Evolutionary conservation across 768 basidiomycete genomes (phyloP).

Genomic region (Phaeotremella skinneri): DNA sequence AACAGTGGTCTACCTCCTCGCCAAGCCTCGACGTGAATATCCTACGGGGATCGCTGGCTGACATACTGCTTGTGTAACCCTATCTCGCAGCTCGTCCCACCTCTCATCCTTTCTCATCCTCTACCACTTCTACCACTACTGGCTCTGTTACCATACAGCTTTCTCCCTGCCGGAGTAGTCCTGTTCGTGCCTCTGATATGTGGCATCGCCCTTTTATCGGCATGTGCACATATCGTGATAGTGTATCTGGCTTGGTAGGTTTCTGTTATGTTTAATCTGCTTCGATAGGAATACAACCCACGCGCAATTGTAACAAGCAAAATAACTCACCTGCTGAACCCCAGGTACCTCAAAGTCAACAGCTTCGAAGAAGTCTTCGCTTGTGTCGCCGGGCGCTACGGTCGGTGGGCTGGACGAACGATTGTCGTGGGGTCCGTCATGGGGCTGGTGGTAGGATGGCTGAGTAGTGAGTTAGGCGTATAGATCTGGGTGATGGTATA

Average conservation of each 20-base stretch:
- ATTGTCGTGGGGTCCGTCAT: conserved; percentile 33
- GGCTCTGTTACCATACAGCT: conserved; percentile 43
- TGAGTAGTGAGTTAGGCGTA: conserved; percentile 46
- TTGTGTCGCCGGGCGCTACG: conserved; percentile 32
- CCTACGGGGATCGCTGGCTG: background rate
- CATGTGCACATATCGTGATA: conserved; percentile 49
- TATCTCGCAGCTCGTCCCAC: conserved; percentile 43
- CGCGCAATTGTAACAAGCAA: background rate
- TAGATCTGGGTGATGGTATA: background rate
- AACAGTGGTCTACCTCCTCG: no score
- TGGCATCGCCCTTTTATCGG: conserved; percentile 38
- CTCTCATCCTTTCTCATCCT: conserved; percentile 47
- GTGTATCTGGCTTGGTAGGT: conserved; percentile 48
- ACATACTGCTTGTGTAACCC: background rate
- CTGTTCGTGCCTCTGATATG: conserved; percentile 48
- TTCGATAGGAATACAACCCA: background rate
- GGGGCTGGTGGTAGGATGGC: conserved; percentile 42
- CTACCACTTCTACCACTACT: conserved; percentile 46
- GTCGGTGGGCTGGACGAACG: conserved; percentile 37
- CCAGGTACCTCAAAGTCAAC: conserved; percentile 49
- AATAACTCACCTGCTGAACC: background rate
- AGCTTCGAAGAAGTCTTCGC: conserved; percentile 48
- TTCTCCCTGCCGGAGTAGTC: conserved; percentile 48
- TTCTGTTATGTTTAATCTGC: background rate
- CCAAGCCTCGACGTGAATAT: background rate